Evolutionary conservation across 2,329 filamentous ascomycete genomes (phyloP), one percentile per base, ranked within the genome.

Genomic region (Calonectria crousiana): DNA sequence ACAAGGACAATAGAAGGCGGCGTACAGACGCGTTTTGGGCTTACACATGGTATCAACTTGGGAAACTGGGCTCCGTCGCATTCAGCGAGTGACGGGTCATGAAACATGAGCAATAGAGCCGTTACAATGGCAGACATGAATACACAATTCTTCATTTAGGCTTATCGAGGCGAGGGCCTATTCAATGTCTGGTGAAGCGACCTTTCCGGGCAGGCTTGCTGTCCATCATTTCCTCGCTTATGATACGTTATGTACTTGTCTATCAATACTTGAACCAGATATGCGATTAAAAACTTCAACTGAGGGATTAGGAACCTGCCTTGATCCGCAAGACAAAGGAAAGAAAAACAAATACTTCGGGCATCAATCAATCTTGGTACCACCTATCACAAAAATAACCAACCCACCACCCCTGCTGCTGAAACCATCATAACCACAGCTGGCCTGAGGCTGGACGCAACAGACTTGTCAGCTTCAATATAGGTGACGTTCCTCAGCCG

Each of bases 401-500:
- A 80, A 52, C 65, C 74, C 28, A 72, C 70, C 51, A 64, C 38
- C 65, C 79, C 30, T 13, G 56, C 70, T n/a, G 66, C 49, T 41
- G 66, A 75, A 16, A 73, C 44, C 52, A 78, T 47, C 53, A 76
- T 60, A 51, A 69, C 26, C 26, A 69, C 36, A 13, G 69, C 71
- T 23, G 82, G 76, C 49, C 74, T 71, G 47, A 78, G 60, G 36
- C 66, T 44, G 34, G 76, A 76, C 16, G 78, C 83, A 52, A 77
- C 70, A n/a, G 80, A 74, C 75, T 75, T 80, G 66, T 82, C 80
- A 74, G 78, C 77, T 78, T 82, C 80, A 74, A 85, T 81, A 80
- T 85, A 86, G 49, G 81, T 83, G 74, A 80, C 80, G 65, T 84
- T 81, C 73, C 71, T 81, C 69, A 85, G 81, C 51, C 80, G 79